Evolutionary conservation across 148 eudicot species (phyloP), one percentile per base, ranked within the genome.

Genomic region (Rheum nobile): DNA sequence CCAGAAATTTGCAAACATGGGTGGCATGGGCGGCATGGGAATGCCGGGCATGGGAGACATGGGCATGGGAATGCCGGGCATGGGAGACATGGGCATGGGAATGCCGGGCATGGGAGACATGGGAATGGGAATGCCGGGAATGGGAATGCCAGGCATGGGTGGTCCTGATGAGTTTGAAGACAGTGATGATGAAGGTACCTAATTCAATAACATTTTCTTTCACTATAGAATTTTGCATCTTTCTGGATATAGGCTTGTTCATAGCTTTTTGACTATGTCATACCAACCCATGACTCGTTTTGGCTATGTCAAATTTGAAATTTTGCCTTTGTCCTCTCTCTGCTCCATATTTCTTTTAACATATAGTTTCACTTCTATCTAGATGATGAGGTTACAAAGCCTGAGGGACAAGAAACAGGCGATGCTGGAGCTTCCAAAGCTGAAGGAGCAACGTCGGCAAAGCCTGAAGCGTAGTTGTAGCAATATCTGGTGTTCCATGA

Each of bases 101-200:
- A 38, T 80, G 1, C 75, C 72, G 0, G 87, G 83, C 59, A 76
- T 85, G 83, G 82, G 79, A 4, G 87, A 84, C 21, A 65, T 83
- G 79, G 83, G 79, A 0, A 28, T 21, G 0, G 86, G 84, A 68
- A 77, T 84, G 82, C 82, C 78, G 4, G 86, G 86, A 6, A 57
- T 82, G 79, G 85, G 81, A 0, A 85, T 79, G 17, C 72, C 84
- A 75, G 90, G 84, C 0, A 73, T 81, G 85, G 87, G 79, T 1
- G 90, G 90, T 11, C 73, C 81, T 16, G 96, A 83, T 65, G 97
- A 89, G 29, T 79, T 86, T 44, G 96, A 90, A 13, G 93, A 86
- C 17, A 83, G 85, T 77, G 95, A 86, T 35, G 96, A 85, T 69
- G 93, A 88, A 84, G 88, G 84, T 77, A 84, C 16, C 26, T 13